These are phyloP conservation scores for Colletotrichum gigasporum DNA, from an alignment of 2,329 filamentous ascomycete species.

Conservation along the genomic window DNA sequence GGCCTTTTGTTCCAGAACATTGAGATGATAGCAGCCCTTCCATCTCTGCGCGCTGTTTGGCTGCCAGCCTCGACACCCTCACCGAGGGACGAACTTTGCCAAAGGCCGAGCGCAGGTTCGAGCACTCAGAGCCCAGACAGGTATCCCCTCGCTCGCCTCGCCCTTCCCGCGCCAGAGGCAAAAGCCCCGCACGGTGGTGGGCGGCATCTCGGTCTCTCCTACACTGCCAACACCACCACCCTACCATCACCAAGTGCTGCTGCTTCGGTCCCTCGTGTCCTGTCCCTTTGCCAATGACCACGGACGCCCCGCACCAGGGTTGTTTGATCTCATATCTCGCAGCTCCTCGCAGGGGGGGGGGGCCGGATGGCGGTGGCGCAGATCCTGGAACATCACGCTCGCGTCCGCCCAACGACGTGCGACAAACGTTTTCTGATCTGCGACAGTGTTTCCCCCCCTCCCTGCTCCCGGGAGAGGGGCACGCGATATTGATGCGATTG, in stretches of 20 bases:
- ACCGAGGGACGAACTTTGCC: constrained; percentile 12
- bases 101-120: constrained; percentile 19
- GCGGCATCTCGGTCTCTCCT: not conserved
- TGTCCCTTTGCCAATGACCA: too few relatives aligned
- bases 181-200: not conserved
- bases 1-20: constrained; percentile 19
- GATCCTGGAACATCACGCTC: constrained; percentile 24
- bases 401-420: constrained; percentile 18
- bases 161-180: constrained; percentile 7
- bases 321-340: constrained; percentile 8
- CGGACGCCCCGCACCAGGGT: not conserved
- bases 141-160: not conserved
- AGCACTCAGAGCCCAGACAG: not conserved
- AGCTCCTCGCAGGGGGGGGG: not conserved
- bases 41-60: not conserved
- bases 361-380: constrained; percentile 18
- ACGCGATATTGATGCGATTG: constrained; percentile 23
- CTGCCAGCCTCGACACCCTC: not conserved
- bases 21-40: constrained; percentile 28
- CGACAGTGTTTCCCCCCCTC: constrained; percentile 21
- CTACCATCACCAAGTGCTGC: too few relatives aligned
- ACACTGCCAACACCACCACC: too few relatives aligned
- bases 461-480: not conserved
- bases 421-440: constrained; percentile 28
- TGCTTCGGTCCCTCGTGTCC: too few relatives aligned